These are phyloP conservation scores for Biscogniauxia sp. DNA, from an alignment of 2,329 filamentous ascomycete genomes.

Conservation along the genomic window DNA sequence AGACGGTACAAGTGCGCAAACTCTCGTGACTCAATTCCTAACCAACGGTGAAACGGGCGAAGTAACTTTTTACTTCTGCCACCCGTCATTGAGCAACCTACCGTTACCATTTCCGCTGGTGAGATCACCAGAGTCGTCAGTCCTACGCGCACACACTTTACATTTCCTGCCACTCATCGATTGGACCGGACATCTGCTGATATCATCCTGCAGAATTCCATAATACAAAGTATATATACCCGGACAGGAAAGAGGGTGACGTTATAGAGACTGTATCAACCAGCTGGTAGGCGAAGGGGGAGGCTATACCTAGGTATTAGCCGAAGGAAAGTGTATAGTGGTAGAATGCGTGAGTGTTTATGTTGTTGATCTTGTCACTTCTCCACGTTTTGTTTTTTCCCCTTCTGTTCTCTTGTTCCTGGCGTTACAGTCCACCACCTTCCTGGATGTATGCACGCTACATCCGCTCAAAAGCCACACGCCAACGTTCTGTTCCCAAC, in stretches of 20 bases:
- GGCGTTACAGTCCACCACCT: neutral
- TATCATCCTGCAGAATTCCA: constrained; percentile 11
- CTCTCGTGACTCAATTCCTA: too few species aligned
- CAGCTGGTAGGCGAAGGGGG: neutral
- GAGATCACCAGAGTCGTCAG: neutral
- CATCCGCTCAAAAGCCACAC: neutral
- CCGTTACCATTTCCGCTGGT: neutral
- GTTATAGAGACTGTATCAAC: neutral
- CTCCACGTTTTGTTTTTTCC: constrained; percentile 3
- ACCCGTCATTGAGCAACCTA: neutral
- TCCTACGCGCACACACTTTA: neutral
- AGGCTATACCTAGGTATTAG: neutral
- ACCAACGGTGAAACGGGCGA: neutral
- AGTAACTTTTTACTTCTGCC: neutral
- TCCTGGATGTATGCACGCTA: neutral
- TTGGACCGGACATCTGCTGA: constrained; percentile 4
- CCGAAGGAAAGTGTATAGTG: neutral
- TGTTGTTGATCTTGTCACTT: constrained; percentile 1
- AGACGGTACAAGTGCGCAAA: neutral
- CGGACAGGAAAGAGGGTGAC: neutral
- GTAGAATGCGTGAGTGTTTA: constrained; percentile 17
- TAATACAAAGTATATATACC: neutral
- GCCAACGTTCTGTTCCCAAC: neutral
- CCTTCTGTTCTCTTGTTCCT: neutral
- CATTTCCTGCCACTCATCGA: neutral